phyloP scores from a whole-genome alignment of 148 eudicot genomes.

The Diospyros kaki region DNA sequence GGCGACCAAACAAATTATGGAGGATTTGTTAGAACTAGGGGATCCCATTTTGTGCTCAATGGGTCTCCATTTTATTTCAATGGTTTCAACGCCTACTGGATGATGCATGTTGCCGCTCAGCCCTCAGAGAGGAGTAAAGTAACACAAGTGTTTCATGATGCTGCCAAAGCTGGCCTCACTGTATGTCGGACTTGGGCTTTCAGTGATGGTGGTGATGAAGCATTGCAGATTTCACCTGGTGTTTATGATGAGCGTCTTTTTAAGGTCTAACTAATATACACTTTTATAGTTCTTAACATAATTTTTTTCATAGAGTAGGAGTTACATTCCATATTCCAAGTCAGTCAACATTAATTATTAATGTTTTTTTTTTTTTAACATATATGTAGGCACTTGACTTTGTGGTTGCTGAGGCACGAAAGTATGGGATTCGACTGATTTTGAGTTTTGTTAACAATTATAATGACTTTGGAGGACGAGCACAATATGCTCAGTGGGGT shows the following conservation, averaged over 20 bases:
- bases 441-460: slow-evolving; percentile 35
- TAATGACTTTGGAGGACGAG: slow-evolving; percentile 33
- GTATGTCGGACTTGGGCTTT: slow-evolving; percentile 30
- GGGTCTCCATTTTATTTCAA: slow-evolving; percentile 14
- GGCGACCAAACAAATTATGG: too few relatives aligned
- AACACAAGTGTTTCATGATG: slow-evolving; percentile 13
- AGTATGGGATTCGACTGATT: slow-evolving; percentile 25
- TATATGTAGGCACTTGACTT: slow-evolving; percentile 31
- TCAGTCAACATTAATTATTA: too few relatives aligned
- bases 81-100: slow-evolving; percentile 28
- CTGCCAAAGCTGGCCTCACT: slow-evolving; percentile 14
- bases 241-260: slow-evolving; percentile 19
- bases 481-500: slow-evolving; percentile 42
- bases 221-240: slow-evolving; percentile 23
- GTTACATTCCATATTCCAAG: too few relatives aligned
- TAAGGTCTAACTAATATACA: slow-evolving; percentile 1
- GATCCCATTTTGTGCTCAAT: slow-evolving; percentile 2
- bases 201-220: slow-evolving; percentile 18
- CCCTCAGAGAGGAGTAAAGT: slow-evolving; percentile 16
- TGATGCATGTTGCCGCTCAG: slow-evolving; percentile 24
- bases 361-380: too few relatives aligned
- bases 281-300: too few relatives aligned
- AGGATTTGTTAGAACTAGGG: slow-evolving; percentile 8
- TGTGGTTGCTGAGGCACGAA: slow-evolving; percentile 36
- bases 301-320: too few relatives aligned